Conservation (phyloP, 305 asterid species). For the Caryopteris hybrid region DNA sequence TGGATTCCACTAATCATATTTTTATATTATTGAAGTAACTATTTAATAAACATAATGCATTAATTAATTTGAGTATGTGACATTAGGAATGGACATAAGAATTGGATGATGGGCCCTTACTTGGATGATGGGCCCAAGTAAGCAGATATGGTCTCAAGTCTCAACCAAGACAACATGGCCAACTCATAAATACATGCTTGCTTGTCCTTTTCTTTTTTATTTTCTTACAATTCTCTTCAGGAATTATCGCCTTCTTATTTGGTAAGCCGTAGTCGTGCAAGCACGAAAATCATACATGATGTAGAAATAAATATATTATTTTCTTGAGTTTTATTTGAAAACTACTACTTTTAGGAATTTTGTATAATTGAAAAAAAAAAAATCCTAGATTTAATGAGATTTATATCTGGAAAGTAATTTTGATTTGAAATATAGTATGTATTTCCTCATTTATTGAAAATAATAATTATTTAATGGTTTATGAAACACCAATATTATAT, state of each 20-base stretch:
- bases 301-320: neutral
- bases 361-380: no score
- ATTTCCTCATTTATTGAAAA: no score
- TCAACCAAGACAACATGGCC: slow-evolving; percentile 22
- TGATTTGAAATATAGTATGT: no score
- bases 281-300: slow-evolving; percentile 14
- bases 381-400: no score
- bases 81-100: neutral
- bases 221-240: neutral
- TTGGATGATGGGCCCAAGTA: slow-evolving; percentile 17
- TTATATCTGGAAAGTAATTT: no score
- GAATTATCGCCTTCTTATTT: neutral
- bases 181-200: slow-evolving; percentile 16
- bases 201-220: neutral
- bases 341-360: neutral
- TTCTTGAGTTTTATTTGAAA: neutral
- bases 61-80: neutral
- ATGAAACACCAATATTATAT: no score
- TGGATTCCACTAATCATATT: no score
- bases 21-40: neutral
- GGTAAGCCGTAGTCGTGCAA: slow-evolving; percentile 3
- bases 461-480: no score
- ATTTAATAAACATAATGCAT: neutral
- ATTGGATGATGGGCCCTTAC: slow-evolving; percentile 18
- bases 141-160: slow-evolving; percentile 13